A percentile compares a stretch with the other conserved stretches of the same genome.
These are phyloP conservation scores for Podila epicladia DNA, from an alignment of 192 early-diverging fungal genomes.

Conservation along the genomic window DNA sequence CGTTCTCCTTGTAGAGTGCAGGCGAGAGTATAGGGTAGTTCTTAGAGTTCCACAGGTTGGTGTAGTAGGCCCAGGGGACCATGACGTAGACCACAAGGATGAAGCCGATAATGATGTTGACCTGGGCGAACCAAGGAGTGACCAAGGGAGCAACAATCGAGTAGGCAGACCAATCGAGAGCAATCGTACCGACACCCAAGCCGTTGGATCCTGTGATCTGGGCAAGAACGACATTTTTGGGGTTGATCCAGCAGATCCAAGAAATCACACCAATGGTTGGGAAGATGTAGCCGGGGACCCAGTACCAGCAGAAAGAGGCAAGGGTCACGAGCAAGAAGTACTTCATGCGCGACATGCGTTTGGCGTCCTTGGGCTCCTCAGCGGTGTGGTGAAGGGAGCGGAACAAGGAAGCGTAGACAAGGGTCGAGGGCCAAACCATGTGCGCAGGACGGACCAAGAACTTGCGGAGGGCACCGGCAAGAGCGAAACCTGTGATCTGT, in stretches of 20 bases:
- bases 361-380: conserved; percentile 1
- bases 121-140: conserved; percentile 51
- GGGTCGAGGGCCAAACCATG: conserved; percentile 90
- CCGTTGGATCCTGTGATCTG: conserved; percentile 55
- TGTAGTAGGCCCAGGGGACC: conserved; percentile 55
- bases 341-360: conserved; percentile 53
- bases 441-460: conserved; percentile 81
- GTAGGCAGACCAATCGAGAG: conserved; percentile 66
- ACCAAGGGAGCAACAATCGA: conserved; percentile 29
- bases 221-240: conserved; percentile 35
- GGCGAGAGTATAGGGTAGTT: conserved; percentile 36
- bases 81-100: conserved; percentile 59
- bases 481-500: conserved; percentile 59
- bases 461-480: conserved; percentile 79
- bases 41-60: conserved; percentile 54
- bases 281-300: conserved; percentile 63
- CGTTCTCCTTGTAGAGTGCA: too few relatives aligned
- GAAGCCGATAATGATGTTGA: conserved; percentile 57
- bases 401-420: conserved; percentile 80
- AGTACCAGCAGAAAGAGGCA: conserved; percentile 60
- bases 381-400: conserved; percentile 68
- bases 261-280: conserved; percentile 51
- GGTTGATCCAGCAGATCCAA: conserved; percentile 58
- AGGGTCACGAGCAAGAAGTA: conserved; percentile 64
- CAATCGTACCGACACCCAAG: conserved; percentile 57